Evolutionary conservation across 805 yeast species (phyloP).

Genomic region (Yamadazyma nakazawae): DNA sequence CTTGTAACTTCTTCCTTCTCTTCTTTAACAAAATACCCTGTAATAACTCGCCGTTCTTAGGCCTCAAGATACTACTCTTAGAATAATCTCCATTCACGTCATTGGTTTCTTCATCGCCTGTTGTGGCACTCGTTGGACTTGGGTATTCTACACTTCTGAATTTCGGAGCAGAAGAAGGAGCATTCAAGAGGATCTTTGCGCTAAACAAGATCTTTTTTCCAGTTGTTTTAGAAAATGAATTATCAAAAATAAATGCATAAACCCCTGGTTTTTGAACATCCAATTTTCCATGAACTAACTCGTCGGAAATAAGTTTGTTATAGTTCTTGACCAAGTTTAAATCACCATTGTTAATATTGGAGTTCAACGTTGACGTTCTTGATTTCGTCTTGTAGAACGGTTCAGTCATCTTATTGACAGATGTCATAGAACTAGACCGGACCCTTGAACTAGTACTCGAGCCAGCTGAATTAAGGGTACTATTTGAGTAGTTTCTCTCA

Average conservation of each 20-base stretch:
- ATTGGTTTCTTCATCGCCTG: neutral
- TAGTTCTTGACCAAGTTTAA: constrained; percentile 57
- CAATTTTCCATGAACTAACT: constrained; percentile 58
- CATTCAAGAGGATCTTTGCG: constrained; percentile 7
- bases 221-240: constrained; percentile 81
- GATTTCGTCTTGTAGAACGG: constrained; percentile 33
- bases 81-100: neutral
- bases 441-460: constrained; percentile 11
- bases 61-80: constrained; percentile 24
- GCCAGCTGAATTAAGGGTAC: constrained; percentile 10
- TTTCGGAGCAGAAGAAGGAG: neutral
- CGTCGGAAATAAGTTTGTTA: constrained; percentile 49
- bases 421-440: constrained; percentile 29
- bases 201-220: constrained; percentile 78
- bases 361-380: constrained; percentile 36
- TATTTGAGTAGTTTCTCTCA: constrained; percentile 10
- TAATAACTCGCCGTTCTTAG: constrained; percentile 65
- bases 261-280: constrained; percentile 62
- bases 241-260: constrained; percentile 88
- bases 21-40: constrained; percentile 81
- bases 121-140: constrained; percentile 6
- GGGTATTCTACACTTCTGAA: constrained; percentile 2
- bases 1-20: constrained; percentile 76
- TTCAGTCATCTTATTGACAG: constrained; percentile 34
- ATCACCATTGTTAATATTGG: constrained; percentile 38